Base-by-base conservation (phyloP, 805 yeast genomes). In the Kodamaea leandrae region DNA sequence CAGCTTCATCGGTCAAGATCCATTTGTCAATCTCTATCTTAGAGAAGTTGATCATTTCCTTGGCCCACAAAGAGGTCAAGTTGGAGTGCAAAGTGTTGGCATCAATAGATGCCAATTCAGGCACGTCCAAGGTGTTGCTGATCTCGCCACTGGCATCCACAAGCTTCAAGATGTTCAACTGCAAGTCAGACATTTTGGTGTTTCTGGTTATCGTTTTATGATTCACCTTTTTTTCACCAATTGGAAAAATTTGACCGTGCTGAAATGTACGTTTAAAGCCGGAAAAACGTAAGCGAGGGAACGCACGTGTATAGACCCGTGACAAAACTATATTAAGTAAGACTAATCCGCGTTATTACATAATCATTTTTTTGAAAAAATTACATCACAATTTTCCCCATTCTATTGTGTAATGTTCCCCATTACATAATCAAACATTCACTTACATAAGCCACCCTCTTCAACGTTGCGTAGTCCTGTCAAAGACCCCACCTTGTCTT, bases 51-150 rank as follows among this genome's bases (percentile, higher is more conserved):
- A 93, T 76, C 86, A 91, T 90, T 42, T 78, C 74, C 62, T 85
- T 84, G 46, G 96, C 90, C 59, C 82, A 77, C 43, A 93, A 74
- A 16, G 97, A 90, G 58, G 83, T 83, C 55, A 93, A 77, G 20
- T 91, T 91, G n/a, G 96, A 76, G 52, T 84, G 85, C 39, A 87
- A 71, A 12, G 77, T 71, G 60, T 77, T 79, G 32, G 91, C 75
- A 41, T 78, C 81, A 34, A 76, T 68, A 12, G 64, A 71, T 29
- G 93, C 84, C 69, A 90, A 86, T 41, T 63, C 68, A 2, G 55
- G 52, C 36, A 74, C 74, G 14, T 66, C 74, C 39, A 78, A 67
- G 4, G 97, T 80, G 61, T 87, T 89, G 38, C 69, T 72, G 45
- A 93, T 83, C 24, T 41, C 42, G 41, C 77, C 72, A 54, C 73